These are phyloP conservation scores for Raphanus hybrid DNA, from an alignment of 441 rosid genomes.

Conservation along the genomic window DNA sequence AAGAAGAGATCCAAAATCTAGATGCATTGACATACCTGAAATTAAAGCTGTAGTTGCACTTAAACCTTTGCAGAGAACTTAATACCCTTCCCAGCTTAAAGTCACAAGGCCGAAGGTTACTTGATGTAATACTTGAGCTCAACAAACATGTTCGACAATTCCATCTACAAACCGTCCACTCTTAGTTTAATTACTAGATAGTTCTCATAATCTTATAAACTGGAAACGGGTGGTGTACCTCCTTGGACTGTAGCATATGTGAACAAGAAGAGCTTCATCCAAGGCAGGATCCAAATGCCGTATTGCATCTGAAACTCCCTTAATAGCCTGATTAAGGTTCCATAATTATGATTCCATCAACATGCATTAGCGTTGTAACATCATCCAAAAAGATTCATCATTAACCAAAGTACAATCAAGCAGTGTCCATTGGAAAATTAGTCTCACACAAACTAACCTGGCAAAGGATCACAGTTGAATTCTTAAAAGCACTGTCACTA, in stretches of 20 bases:
- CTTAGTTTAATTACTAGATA: conserved; percentile 18
- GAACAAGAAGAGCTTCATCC: conserved; percentile 74
- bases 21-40: conserved; percentile 55
- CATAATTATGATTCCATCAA: conserved; percentile 12
- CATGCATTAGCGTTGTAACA: conserved; percentile 17
- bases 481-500: conserved; percentile 74
- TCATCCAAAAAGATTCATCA: not conserved
- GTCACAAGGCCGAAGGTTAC: conserved; percentile 84
- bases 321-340: conserved; percentile 57
- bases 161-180: conserved; percentile 68
- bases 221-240: conserved; percentile 52
- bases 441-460: conserved; percentile 53
- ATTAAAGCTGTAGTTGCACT: conserved; percentile 77
- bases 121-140: conserved; percentile 71
- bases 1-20: not conserved
- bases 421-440: not conserved
- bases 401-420: not conserved
- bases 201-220: not conserved
- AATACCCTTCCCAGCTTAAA: conserved; percentile 84
- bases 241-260: conserved; percentile 86
- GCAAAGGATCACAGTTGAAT: conserved; percentile 68
- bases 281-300: conserved; percentile 50
- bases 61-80: conserved; percentile 68
- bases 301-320: conserved; percentile 71
- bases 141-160: conserved; percentile 72